These are phyloP conservation scores for Alloteropsis semialata DNA, from an alignment of 176 grass and related monocot genomes.

Conservation along the genomic window DNA sequence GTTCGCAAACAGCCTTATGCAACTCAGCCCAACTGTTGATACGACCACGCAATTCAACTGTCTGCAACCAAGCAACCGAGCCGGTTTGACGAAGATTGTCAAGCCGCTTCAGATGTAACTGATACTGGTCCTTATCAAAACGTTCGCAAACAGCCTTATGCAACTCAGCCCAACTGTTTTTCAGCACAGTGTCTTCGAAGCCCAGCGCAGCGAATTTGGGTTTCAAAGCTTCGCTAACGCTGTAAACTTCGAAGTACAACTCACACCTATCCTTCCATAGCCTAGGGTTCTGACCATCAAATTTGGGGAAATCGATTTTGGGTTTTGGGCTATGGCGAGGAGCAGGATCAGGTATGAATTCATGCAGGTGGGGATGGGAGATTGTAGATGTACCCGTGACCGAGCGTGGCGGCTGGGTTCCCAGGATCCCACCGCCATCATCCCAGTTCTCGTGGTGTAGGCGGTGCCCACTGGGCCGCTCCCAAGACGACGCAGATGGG, in stretches of 20 bases:
- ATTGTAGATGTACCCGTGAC: not conserved
- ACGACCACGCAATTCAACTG: too few relatives aligned
- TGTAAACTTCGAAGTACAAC: not conserved
- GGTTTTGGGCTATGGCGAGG: too few relatives aligned
- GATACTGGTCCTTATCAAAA: not conserved
- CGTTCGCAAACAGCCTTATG: not conserved
- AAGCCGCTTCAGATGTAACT: rapidly evolving
- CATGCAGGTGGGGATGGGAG: too few relatives aligned
- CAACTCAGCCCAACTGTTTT: not conserved
- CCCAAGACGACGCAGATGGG: not conserved
- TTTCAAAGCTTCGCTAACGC: not conserved
- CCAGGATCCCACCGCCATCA: not conserved
- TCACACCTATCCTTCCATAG: not conserved
- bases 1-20: not conserved
- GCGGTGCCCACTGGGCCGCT: not conserved
- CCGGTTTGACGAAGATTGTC: not conserved
- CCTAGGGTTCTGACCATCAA: not conserved
- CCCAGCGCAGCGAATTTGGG: not conserved
- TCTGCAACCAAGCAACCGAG: too few relatives aligned
- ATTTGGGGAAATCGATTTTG: not conserved
- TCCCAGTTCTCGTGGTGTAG: rapidly evolving
- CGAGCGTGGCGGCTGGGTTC: not conserved
- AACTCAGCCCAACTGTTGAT: not conserved
- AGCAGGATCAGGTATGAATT: too few relatives aligned
- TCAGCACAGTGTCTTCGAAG: not conserved